Percentiles rank a stretch among this genome's conserved stretches.
Evolutionary conservation across 2,329 filamentous ascomycete species (phyloP).

Genomic region (Monilinia laxa): DNA sequence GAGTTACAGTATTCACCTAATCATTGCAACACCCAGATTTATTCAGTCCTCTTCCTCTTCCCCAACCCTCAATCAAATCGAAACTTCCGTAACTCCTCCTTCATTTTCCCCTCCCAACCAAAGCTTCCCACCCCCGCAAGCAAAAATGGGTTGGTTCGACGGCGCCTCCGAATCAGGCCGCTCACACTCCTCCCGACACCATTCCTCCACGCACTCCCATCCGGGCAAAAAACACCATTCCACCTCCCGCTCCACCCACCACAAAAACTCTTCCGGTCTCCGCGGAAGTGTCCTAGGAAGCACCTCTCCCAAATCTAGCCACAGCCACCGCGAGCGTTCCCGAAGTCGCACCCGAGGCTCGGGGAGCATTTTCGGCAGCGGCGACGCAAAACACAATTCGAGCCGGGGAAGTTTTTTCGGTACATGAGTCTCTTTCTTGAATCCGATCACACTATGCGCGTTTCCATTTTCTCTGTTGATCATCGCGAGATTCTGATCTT

Average conservation of each 20-base stretch:
- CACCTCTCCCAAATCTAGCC: conserved; percentile 23
- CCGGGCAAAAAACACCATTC: conserved; percentile 31
- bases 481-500: background rate
- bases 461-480: background rate
- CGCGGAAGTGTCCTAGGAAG: background rate
- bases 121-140: background rate
- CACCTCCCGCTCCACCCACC: conserved; percentile 23
- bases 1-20: background rate
- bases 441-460: too few relatives aligned
- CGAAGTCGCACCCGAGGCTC: conserved; percentile 41
- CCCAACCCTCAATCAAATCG: background rate
- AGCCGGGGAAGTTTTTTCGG: conserved; percentile 46
- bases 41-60: background rate
- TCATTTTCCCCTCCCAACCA: background rate
- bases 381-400: conserved; percentile 44
- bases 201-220: conserved; percentile 33
- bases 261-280: conserved; percentile 20
- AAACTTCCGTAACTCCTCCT: background rate
- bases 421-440: background rate
- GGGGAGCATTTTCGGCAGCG: conserved; percentile 44
- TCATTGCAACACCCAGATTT: background rate
- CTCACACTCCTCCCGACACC: conserved; percentile 32
- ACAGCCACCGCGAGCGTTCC: conserved; percentile 23
- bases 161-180: conserved; percentile 41
- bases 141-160: conserved; percentile 49